Evolutionary conservation across 495 filamentous ascomycete genomes (phyloP).

Genomic region (Talaromyces trachyspermus): DNA sequence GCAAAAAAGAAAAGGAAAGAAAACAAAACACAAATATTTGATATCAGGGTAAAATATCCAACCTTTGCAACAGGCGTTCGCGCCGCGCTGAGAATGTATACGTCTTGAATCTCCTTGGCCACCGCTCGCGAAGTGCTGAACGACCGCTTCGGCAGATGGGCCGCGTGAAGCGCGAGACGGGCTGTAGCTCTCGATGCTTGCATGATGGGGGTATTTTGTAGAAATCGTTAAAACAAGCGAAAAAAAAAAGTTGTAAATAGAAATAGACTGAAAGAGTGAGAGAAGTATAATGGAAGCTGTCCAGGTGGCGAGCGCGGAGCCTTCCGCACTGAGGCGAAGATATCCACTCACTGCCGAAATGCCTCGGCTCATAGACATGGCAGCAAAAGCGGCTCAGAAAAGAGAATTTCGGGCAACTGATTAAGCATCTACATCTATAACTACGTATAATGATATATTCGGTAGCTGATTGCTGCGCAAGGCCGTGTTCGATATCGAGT

Average conservation of each 20-base stretch:
- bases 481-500: no score
- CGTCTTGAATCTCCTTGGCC: conserved; percentile 71
- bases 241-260: neutral
- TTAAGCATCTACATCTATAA: no score
- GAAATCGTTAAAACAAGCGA: no score
- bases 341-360: no score
- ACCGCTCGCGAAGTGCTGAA: conserved; percentile 56
- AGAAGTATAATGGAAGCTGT: neutral
- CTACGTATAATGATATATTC: no score
- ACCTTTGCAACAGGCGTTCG: conserved; percentile 87
- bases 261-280: neutral
- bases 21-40: neutral
- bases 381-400: no score
- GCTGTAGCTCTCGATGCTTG: conserved; percentile 15
- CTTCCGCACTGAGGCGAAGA: no score
- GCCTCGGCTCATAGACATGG: no score
- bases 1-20: neutral
- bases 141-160: conserved; percentile 48
- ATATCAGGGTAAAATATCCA: conserved; percentile 6
- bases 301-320: no score
- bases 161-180: conserved; percentile 24
- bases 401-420: no score
- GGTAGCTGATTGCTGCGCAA: no score
- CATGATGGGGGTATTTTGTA: conserved; percentile 17
- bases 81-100: conserved; percentile 82